Evolutionary conservation across 768 basidiomycete species (phyloP).

Genomic region (Trametes villosa): DNA sequence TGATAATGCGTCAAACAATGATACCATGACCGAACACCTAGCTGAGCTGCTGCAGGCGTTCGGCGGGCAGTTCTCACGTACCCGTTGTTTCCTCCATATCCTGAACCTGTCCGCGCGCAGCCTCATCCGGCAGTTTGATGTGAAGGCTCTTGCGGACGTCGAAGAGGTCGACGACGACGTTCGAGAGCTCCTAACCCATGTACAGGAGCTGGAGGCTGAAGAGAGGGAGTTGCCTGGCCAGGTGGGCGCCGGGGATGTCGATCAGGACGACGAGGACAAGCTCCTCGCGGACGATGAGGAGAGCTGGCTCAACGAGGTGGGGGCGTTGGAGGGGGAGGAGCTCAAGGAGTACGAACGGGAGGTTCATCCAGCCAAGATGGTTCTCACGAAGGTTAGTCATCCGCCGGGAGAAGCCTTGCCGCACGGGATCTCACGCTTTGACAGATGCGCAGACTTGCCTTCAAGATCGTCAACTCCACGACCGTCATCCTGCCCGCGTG

Average conservation of each 20-base stretch:
- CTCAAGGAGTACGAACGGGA: not conserved
- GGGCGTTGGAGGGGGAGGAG: constrained; percentile 1
- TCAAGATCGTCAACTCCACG: constrained; percentile 29
- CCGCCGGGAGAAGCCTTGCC: not conserved
- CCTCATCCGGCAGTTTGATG: constrained; percentile 20
- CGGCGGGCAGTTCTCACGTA: not conserved
- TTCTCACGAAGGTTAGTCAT: constrained; percentile 17
- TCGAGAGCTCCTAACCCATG: not conserved
- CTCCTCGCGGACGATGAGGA: not conserved
- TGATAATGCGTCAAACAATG: constrained; percentile 26
- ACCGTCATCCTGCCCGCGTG: constrained; percentile 36
- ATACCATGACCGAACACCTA: constrained; percentile 18
- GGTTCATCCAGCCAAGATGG: constrained; percentile 6
- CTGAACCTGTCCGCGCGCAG: constrained; percentile 14
- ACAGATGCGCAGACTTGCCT: constrained; percentile 17
- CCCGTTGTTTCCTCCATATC: constrained; percentile 24
- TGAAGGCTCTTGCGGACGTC: not conserved
- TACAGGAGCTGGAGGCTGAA: not conserved
- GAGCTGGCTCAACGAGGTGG: constrained; percentile 2
- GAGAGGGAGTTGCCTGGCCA: not conserved
- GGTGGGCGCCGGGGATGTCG: not conserved
- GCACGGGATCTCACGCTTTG: not conserved
- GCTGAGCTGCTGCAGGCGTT: not conserved
- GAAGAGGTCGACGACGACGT: not conserved
- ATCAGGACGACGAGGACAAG: not conserved